Percentiles rank a stretch among this genome's conserved stretches.
These are phyloP conservation scores for Penicillium hordei DNA, from an alignment of 2,329 filamentous ascomycete genomes.

Conservation along the genomic window DNA sequence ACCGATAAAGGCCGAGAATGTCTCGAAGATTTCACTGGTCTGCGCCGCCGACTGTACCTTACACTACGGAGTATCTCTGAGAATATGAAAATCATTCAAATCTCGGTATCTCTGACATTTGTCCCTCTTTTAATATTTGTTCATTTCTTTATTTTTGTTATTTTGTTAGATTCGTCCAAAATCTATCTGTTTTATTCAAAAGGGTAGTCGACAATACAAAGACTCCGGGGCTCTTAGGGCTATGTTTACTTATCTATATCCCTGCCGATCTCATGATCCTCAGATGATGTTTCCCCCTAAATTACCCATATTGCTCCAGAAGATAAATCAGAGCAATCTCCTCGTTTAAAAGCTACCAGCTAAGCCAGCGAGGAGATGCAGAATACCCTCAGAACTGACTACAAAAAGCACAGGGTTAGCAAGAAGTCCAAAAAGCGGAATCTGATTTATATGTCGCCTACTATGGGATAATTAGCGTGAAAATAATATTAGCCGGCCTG, in stretches of 20 bases:
- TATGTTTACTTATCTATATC: not conserved
- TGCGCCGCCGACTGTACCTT: constrained; percentile 24
- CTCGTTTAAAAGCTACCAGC: not conserved
- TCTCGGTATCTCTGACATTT: not conserved
- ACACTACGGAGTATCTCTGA: constrained; percentile 12
- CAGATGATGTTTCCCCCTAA: not conserved
- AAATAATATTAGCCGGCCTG: not conserved
- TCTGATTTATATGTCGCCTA: not conserved
- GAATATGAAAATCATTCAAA: constrained; percentile 1
- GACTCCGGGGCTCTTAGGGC: not conserved
- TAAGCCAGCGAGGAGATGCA: not conserved
- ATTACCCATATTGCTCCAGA: not conserved
- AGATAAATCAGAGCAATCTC: not conserved
- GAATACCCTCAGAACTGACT: not conserved
- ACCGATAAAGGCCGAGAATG: constrained; percentile 18
- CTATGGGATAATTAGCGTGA: not conserved
- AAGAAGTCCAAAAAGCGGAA: not conserved
- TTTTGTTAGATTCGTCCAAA: not conserved
- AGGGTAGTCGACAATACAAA: not conserved
- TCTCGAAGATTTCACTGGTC: constrained; percentile 26
- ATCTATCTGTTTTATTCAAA: too few relatives aligned
- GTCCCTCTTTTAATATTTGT: not conserved
- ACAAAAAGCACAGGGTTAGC: not conserved
- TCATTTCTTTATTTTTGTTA: too few relatives aligned
- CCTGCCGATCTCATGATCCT: not conserved